Evolutionary conservation across 352 stramenopile genomes (phyloP).

Genomic region (Phytophthora ramorum): DNA sequence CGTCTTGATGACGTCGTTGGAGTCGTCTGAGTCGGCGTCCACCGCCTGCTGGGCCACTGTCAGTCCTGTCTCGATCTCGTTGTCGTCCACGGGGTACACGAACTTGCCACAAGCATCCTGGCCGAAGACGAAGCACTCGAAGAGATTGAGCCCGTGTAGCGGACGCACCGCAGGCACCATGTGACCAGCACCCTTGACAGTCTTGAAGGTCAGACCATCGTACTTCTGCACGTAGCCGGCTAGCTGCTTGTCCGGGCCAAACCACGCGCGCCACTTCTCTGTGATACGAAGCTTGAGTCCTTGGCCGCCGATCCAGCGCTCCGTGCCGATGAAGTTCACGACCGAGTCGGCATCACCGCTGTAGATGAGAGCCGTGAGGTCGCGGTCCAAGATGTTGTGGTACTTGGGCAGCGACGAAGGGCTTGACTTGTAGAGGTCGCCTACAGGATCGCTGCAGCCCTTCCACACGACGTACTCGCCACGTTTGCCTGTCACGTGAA

Average conservation of each 20-base stretch:
- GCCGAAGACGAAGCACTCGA: slow-evolving; percentile 85
- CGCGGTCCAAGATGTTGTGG: slow-evolving; percentile 59
- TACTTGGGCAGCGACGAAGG: slow-evolving; percentile 72
- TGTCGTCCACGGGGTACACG: slow-evolving; percentile 68
- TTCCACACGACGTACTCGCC: slow-evolving; percentile 59
- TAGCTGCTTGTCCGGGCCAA: slow-evolving; percentile 82
- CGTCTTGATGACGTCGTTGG: background rate
- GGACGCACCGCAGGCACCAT: slow-evolving; percentile 87
- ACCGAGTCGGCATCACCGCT: slow-evolving; percentile 82
- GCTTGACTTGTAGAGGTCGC: slow-evolving; percentile 62
- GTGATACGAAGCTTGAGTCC: slow-evolving; percentile 72
- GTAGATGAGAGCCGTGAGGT: slow-evolving; percentile 74
- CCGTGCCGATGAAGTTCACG: slow-evolving; percentile 90
- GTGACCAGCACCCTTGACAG: slow-evolving; percentile 92
- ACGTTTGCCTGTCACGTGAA: slow-evolving; percentile 48
- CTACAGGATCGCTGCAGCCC: slow-evolving; percentile 71
- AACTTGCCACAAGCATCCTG: slow-evolving; percentile 61
- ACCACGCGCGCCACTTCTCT: slow-evolving; percentile 76
- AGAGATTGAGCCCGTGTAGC: slow-evolving; percentile 78
- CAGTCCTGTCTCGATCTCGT: slow-evolving; percentile 62
- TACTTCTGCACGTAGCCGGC: slow-evolving; percentile 90
- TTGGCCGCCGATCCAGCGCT: slow-evolving; percentile 80
- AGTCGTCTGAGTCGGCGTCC: background rate
- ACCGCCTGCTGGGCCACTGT: slow-evolving; percentile 14
- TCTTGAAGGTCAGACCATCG: slow-evolving; percentile 89